Conservation (phyloP, 2,329 filamentous ascomycete genomes). For the Aureobasidium sp. region DNA sequence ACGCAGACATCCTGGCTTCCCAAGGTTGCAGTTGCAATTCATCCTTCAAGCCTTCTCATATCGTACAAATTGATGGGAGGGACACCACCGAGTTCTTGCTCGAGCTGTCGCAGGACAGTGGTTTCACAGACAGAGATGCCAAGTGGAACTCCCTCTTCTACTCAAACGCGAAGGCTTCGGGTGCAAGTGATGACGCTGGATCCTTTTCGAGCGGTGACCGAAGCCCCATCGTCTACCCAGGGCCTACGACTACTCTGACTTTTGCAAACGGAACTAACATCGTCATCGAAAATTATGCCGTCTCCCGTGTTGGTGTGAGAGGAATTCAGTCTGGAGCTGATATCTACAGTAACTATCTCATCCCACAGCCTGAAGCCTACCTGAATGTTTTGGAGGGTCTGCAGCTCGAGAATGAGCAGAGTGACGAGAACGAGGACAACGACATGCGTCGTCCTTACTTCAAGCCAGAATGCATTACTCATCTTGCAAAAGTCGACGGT, state of each 20-base stretch:
- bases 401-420: neutral
- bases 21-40: slow-evolving; percentile 34
- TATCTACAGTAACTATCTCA: slow-evolving; percentile 32
- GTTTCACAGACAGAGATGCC: slow-evolving; percentile 36
- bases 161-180: slow-evolving; percentile 35
- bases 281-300: slow-evolving; percentile 36
- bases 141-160: slow-evolving; percentile 47
- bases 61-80: slow-evolving; percentile 42
- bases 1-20: slow-evolving; percentile 39
- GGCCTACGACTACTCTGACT: slow-evolving; percentile 33
- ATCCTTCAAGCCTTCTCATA: slow-evolving; percentile 39
- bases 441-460: neutral
- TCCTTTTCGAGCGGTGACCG: slow-evolving; percentile 38
- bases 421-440: neutral
- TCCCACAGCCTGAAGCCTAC: slow-evolving; percentile 16
- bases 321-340: slow-evolving; percentile 35
- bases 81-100: neutral
- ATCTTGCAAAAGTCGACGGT: neutral
- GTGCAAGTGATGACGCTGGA: slow-evolving; percentile 33
- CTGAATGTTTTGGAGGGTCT: slow-evolving; percentile 21
- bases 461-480: too few relatives aligned
- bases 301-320: slow-evolving; percentile 32
- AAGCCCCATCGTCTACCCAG: slow-evolving; percentile 37
- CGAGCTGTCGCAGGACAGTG: neutral
- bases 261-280: slow-evolving; percentile 39